These are phyloP conservation scores for Zalaria sp. DNA, from an alignment of 2,329 filamentous ascomycete species.

Conservation along the genomic window DNA sequence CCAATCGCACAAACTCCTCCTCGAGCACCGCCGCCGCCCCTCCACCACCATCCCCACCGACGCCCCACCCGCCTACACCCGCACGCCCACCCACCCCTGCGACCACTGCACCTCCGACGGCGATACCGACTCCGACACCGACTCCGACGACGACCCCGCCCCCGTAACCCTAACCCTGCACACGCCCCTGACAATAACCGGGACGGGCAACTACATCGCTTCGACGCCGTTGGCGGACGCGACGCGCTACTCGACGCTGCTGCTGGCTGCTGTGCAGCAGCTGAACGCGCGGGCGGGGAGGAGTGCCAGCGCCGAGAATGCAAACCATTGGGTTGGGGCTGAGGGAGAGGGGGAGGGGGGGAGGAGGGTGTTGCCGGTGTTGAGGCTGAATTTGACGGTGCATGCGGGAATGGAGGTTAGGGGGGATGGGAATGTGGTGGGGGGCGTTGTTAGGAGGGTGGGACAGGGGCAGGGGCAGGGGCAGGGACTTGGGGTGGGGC, in stretches of 20 bases:
- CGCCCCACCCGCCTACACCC: constrained; percentile 14
- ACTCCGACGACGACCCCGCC: constrained; percentile 11
- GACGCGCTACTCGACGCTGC: constrained; percentile 28
- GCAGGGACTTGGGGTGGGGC: too few species aligned
- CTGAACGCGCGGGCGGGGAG: constrained; percentile 19
- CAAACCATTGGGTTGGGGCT: constrained; percentile 31
- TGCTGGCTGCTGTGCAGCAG: constrained; percentile 32
- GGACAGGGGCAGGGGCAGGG: background rate
- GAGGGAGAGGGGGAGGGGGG: constrained; percentile 23
- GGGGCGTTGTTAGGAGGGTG: constrained; percentile 8
- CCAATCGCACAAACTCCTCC: too few species aligned
- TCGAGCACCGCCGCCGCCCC: too few species aligned
- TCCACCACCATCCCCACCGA: constrained; percentile 3
- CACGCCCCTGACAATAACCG: constrained; percentile 31
- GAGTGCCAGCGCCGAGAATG: constrained; percentile 23
- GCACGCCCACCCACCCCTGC: background rate
- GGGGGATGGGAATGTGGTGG: constrained; percentile 18
- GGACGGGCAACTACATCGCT: constrained; percentile 36
- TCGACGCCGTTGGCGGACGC: constrained; percentile 24
- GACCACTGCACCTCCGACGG: constrained; percentile 7
- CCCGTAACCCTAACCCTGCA: constrained; percentile 35
- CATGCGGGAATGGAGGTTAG: constrained; percentile 18
- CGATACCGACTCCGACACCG: constrained; percentile 3
- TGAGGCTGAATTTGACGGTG: constrained; percentile 32
- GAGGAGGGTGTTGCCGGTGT: constrained; percentile 16